A percentile compares a stretch with the other conserved stretches of the same genome.
phyloP scores from a whole-genome alignment of 225 moss, liverwort and hornwort species.

The Bryum argenteum region DNA sequence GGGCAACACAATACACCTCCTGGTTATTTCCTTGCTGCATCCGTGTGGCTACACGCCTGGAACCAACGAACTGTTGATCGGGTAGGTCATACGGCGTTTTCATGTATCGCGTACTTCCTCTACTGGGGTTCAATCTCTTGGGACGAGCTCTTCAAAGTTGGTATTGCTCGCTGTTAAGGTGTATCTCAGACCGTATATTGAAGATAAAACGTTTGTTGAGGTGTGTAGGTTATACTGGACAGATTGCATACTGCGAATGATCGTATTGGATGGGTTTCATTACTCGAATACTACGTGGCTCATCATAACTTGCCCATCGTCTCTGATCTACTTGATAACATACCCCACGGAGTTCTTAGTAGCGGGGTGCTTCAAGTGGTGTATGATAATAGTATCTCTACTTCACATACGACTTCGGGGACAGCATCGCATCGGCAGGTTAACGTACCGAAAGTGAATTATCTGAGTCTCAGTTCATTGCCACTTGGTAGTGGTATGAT shows the following conservation, averaged over 20 bases:
- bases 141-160: constrained; percentile 1
- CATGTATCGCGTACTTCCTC: not conserved
- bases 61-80: constrained; percentile 66
- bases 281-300: constrained; percentile 60
- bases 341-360: constrained; percentile 49
- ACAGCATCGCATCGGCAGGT: constrained; percentile 20
- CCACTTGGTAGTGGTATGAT: constrained; percentile 38
- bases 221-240: constrained; percentile 65
- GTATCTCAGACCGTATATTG: constrained; percentile 12
- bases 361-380: constrained; percentile 57
- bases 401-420: not conserved
- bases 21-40: constrained; percentile 69
- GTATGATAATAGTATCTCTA: constrained; percentile 40
- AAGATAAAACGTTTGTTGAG: not conserved
- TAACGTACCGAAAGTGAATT: constrained; percentile 29
- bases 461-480: constrained; percentile 15
- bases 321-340: constrained; percentile 51
- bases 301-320: constrained; percentile 70
- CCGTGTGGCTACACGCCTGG: constrained; percentile 73
- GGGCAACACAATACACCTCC: constrained; percentile 37
- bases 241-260: constrained; percentile 40
- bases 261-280: constrained; percentile 62
- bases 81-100: constrained; percentile 34
- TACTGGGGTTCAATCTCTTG: constrained; percentile 3
- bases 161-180: not conserved